Conservation (phyloP, 1,284 basidiomycete species). For the Cutaneotrichosporon cyanovorans region DNA sequence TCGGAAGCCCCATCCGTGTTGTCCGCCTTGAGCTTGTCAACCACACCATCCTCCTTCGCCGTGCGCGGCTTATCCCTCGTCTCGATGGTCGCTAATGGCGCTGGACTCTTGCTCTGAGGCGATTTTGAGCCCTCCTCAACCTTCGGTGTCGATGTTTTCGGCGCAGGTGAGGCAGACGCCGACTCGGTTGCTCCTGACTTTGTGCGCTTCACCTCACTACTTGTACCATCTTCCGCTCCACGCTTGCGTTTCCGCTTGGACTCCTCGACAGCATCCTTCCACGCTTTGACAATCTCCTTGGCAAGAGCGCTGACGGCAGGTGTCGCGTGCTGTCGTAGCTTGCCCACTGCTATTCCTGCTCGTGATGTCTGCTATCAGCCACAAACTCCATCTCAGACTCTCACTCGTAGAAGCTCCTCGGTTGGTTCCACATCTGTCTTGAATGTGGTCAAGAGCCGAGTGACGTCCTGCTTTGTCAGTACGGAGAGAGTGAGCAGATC, state of each 20-base stretch:
- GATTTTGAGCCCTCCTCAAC: background rate
- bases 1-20: slow-evolving; percentile 54
- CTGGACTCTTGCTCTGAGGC: slow-evolving; percentile 2
- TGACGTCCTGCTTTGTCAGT: slow-evolving; percentile 55
- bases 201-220: slow-evolving; percentile 31
- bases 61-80: slow-evolving; percentile 52
- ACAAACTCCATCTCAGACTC: slow-evolving; percentile 28
- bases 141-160: slow-evolving; percentile 1
- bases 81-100: slow-evolving; percentile 46
- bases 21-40: slow-evolving; percentile 28
- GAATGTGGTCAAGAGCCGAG: slow-evolving; percentile 61
- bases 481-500: background rate
- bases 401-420: slow-evolving; percentile 77
- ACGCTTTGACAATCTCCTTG: slow-evolving; percentile 87
- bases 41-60: slow-evolving; percentile 62
- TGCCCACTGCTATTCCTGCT: slow-evolving; percentile 85
- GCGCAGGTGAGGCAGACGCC: slow-evolving; percentile 5
- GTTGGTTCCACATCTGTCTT: slow-evolving; percentile 74
- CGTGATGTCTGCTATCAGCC: slow-evolving; percentile 53
- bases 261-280: slow-evolving; percentile 77
- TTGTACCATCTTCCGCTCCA: slow-evolving; percentile 15
- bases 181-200: slow-evolving; percentile 23
- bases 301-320: slow-evolving; percentile 73
- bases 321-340: slow-evolving; percentile 66
- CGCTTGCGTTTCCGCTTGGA: slow-evolving; percentile 53